Base-by-base conservation (phyloP, 139 green algal genomes). In the Chlorella sp. region DNA sequence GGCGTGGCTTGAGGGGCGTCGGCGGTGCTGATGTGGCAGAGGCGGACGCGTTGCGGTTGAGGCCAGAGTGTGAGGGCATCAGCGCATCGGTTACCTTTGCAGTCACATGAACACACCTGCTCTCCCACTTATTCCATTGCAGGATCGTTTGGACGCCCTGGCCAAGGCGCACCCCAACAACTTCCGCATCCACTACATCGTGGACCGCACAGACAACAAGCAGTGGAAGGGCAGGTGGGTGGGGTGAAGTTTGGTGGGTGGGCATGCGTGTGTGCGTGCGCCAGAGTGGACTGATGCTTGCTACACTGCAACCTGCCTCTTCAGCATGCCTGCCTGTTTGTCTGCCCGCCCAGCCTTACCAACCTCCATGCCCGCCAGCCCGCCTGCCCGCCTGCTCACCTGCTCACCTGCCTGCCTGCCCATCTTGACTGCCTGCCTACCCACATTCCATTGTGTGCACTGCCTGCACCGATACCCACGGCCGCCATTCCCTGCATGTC, bases 131-230 rank as follows among this genome's bases (percentile, higher is more conserved):
- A 5, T 16, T 57, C 48, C 48, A 5, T 57, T 57, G 69, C 92
- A 42, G 78, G 84, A 96, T 9, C 84, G 92, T 57, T 86, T 97
- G 26, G 95, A 98, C 32, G 90, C 69, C 0, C 91, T 97, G 81
- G 95, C 93, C 7, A 88, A 90, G 34, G 40, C 89, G 68, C 89
- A 97, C 92, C 86, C 84, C 15, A 88, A 90, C 32, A 86, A 92
- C 37, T 96, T 97, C 91, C 21, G 4, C 12, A 48, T 89, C 28
- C 69, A 83, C 69, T 89, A 82, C 32, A 61, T 96, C 2, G 94
- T 97, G 22, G 96, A 97, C 85, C 90, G 91, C 42, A 53, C 79
- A 3, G 73, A 48, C n/a, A 66, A 18, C 60, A 87, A 82, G 64
- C 28, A 64, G 21, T 95, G 91, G 91, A 88, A 81, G 48, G 83